A percentile compares a stretch with the other conserved stretches of the same genome.
Evolutionary conservation across 2,329 filamentous ascomycete genomes (phyloP).

Genomic region (Pseudocercospora musae): DNA sequence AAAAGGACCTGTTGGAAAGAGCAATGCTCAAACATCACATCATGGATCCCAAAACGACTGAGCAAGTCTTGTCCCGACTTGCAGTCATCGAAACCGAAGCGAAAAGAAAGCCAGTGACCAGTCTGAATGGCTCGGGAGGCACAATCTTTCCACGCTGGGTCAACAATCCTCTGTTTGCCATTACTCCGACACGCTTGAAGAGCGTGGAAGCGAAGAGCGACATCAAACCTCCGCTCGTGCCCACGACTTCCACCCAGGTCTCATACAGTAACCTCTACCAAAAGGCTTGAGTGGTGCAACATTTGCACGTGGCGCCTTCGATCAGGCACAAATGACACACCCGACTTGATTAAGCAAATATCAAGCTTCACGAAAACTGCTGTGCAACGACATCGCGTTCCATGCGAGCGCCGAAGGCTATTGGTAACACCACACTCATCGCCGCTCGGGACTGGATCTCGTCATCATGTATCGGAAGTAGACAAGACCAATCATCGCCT

Average conservation of each 20-base stretch:
- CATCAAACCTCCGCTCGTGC: background rate
- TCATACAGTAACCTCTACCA: background rate
- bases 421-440: background rate
- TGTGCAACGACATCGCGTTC: too few relatives aligned
- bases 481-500: too few relatives aligned
- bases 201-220: background rate
- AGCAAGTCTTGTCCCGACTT: background rate
- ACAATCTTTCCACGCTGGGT: background rate
- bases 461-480: too few relatives aligned
- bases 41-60: background rate
- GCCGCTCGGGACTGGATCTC: too few relatives aligned
- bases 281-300: background rate
- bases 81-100: background rate
- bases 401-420: background rate
- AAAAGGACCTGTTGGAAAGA: background rate
- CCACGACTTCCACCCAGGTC: background rate
- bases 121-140: background rate
- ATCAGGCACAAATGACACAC: background rate
- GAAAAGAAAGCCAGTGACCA: background rate
- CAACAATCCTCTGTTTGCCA: slow-evolving; percentile 6
- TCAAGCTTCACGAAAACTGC: too few relatives aligned
- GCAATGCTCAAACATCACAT: background rate
- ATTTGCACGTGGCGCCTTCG: background rate
- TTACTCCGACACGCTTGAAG: background rate
- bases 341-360: background rate